Evolutionary conservation across 129 eudicot genomes (phyloP), one percentile per base, ranked within the genome.

Genomic region (Sambucus nigra): DNA sequence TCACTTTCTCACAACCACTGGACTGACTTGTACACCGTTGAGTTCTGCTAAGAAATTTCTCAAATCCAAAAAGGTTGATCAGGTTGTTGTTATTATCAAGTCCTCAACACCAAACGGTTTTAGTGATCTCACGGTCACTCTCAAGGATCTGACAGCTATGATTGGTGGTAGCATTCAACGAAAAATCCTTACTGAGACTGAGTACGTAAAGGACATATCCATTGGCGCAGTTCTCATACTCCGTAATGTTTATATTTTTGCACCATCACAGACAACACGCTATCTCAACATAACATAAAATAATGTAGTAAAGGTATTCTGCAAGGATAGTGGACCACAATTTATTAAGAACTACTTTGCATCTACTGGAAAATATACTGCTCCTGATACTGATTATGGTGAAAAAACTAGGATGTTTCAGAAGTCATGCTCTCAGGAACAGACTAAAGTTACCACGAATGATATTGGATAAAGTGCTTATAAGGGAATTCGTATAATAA

Each of bases 1-100:
- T 16, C 54, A 77, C 21, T 83, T 64, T 68, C 58, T 77, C 25
- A n/a, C 39, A 10, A 20, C 26, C 45, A 63, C 63, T 63, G 68
- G 22, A 8, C 63, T 58, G 57, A n/a, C 46, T 11, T 48, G 72
- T 38, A 73, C 73, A 27, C 78, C 80, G 9, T 49, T 88, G 49
- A 65, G 71, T 38, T 55, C 69, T 31, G 55, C 83, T 48, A 73
- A 67, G 69, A 55, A 61, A 61, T 53, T 41, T 57, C 41, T 59
- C 10, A 62, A 65, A 26, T 55, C 31, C 41, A 80, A 60, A 20
- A 74, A 60, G 60, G 65, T 69, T 62, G 76, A 74, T 67, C 69
- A 63, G 94, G 96, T 89, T 76, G 95, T 81, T 60, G 97, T 88
- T 50, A 75, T 89, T 21, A 69, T 89, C 56, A 81, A 79, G 58